Percentiles rank a stretch among this genome's conserved stretches.
Conservation (phyloP, 176 grass and related monocot species). For the Avena atlantica region DNA sequence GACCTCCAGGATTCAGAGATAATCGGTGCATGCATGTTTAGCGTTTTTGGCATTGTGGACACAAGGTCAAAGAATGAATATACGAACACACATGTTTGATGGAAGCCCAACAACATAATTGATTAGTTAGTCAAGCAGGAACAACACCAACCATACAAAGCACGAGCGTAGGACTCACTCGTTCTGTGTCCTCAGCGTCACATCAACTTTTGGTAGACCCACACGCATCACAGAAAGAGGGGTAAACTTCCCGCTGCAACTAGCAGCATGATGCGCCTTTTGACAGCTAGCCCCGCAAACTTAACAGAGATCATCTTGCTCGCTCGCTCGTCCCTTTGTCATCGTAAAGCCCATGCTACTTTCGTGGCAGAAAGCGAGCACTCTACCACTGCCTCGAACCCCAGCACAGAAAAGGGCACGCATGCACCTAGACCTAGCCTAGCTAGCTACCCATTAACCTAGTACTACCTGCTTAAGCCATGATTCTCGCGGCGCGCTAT, state of each 20-base stretch:
- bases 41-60: not conserved
- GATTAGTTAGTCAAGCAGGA: not conserved
- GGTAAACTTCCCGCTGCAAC: not conserved
- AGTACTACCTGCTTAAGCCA: not conserved
- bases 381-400: not conserved
- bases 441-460: not conserved
- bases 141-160: not conserved
- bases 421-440: no score
- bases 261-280: slow-evolving; percentile 36
- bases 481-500: slow-evolving; percentile 24
- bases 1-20: no score
- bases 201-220: not conserved
- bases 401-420: not conserved
- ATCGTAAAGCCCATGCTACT: slow-evolving; percentile 38
- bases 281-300: slow-evolving; percentile 9
- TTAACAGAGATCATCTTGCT: slow-evolving; percentile 23
- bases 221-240: not conserved
- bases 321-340: not conserved
- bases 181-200: not conserved
- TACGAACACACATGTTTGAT: not conserved
- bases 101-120: not conserved
- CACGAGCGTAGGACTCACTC: not conserved
- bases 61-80: not conserved
- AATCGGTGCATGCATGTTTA: not conserved
- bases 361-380: slow-evolving; percentile 38